Percentiles rank a stretch among this genome's conserved stretches.
Conservation (phyloP, 208 protist genomes). For the Wallacemonas rigidus region DNA sequence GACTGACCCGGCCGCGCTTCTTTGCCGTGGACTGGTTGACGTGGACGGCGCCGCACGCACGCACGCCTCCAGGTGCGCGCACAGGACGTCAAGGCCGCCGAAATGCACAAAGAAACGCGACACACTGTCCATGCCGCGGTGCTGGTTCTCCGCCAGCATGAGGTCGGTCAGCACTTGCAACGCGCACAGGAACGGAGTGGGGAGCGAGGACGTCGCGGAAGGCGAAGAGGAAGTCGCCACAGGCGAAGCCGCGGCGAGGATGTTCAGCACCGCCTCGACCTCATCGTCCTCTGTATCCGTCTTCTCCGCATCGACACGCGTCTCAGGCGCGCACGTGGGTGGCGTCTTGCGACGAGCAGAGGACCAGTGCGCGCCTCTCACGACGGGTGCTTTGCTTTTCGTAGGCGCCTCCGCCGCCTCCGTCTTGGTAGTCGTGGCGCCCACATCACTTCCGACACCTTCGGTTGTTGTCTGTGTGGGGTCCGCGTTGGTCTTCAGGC, state of each 20-base stretch:
- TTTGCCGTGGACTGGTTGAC: neutral
- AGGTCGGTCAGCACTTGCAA: conserved; percentile 34
- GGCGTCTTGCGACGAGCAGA: no score
- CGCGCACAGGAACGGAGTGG: conserved; percentile 5
- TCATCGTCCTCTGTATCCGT: no score
- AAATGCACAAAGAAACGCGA: conserved; percentile 32
- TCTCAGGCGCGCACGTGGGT: no score
- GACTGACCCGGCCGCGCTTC: neutral
- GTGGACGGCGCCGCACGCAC: neutral
- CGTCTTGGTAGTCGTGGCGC: no score
- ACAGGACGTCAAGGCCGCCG: conserved; percentile 37
- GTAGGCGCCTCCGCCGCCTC: no score
- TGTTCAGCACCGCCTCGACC: no score
- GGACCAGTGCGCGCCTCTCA: no score
- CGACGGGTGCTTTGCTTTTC: no score
- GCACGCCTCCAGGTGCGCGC: conserved; percentile 15
- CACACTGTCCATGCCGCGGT: conserved; percentile 18
- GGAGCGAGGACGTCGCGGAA: neutral
- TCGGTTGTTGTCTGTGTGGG: neutral
- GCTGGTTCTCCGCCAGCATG: conserved; percentile 39
- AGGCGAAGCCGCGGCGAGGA: no score
- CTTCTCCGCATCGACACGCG: no score
- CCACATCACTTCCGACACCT: neutral
- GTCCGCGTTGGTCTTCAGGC: neutral
- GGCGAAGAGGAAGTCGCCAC: conserved; percentile 20